Percentiles rank a stretch among this genome's conserved stretches.
Evolutionary conservation across 2,329 filamentous ascomycete species (phyloP).

Genomic region (Dactylellina parvicollis): DNA sequence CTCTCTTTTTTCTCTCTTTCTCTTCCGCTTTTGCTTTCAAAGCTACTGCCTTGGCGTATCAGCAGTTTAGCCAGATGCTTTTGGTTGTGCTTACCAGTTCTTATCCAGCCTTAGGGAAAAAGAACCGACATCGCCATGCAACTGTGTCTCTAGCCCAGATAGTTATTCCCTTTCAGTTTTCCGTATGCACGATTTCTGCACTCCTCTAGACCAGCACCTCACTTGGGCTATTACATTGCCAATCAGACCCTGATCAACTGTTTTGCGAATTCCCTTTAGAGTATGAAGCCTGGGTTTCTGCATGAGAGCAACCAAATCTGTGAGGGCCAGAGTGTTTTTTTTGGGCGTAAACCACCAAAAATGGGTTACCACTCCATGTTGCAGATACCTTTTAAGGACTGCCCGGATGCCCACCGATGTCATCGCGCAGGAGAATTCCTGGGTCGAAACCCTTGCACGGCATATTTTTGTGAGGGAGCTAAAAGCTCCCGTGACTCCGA

Average conservation of each 20-base stretch:
- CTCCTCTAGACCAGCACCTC: constrained; percentile 13
- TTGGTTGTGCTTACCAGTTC: constrained; percentile 22
- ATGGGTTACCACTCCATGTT: constrained; percentile 33
- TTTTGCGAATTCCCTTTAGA: constrained; percentile 16
- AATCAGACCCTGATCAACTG: constrained; percentile 44
- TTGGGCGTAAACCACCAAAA: constrained; percentile 29
- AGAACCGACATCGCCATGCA: constrained; percentile 25
- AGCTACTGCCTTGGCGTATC: constrained; percentile 49
- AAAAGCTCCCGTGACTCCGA: constrained; percentile 46
- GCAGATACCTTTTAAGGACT: constrained; percentile 51
- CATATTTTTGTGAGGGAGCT: constrained; percentile 36
- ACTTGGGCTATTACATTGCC: constrained; percentile 36
- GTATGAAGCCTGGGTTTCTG: constrained; percentile 25
- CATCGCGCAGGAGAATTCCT: constrained; percentile 49
- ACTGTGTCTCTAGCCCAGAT: constrained; percentile 1
- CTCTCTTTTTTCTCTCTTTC: too few relatives aligned
- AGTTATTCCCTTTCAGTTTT: not conserved
- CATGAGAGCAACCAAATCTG: constrained; percentile 28
- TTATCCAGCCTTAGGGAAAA: constrained; percentile 31
- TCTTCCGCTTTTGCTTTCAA: too few relatives aligned
- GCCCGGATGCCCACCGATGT: constrained; percentile 43
- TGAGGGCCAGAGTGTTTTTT: constrained; percentile 30
- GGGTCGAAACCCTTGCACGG: constrained; percentile 50
- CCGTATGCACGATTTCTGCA: constrained; percentile 27
- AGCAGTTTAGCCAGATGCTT: constrained; percentile 42